Evolutionary conservation across 345 rosid species (phyloP).

Genomic region (Acer negundo): DNA sequence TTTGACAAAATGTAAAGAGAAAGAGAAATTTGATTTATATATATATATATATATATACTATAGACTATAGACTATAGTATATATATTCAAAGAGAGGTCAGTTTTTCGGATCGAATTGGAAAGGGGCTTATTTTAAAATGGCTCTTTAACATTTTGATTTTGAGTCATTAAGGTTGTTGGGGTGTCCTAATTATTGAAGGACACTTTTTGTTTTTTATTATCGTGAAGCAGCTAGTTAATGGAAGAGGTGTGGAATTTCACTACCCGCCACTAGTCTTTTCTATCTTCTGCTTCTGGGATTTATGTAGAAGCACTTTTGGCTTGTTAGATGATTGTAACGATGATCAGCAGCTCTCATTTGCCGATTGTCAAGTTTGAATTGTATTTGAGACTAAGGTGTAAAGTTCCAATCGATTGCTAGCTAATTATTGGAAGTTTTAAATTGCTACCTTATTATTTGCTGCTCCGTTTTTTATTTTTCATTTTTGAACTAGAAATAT

Average conservation of each 20-base stretch:
- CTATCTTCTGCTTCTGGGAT: neutral
- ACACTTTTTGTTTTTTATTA: neutral
- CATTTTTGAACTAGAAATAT: neutral
- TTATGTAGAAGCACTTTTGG: constrained; percentile 5
- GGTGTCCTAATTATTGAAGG: constrained; percentile 8
- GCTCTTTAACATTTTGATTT: constrained; percentile 35
- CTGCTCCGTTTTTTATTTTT: no score
- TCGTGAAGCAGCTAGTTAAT: constrained; percentile 15
- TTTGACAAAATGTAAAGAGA: no score
- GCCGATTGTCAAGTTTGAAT: constrained; percentile 5
- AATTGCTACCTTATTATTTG: neutral
- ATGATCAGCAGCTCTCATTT: constrained; percentile 14
- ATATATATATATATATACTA: no score
- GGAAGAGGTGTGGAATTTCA: constrained; percentile 56
- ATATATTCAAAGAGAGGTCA: neutral
- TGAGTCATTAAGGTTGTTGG: constrained; percentile 16
- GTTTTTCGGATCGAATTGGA: constrained; percentile 20
- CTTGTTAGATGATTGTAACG: constrained; percentile 8
- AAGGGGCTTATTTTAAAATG: constrained; percentile 41
- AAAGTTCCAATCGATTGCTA: constrained; percentile 2
- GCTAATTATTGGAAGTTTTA: neutral
- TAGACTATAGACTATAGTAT: neutral
- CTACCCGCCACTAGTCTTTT: constrained; percentile 45
- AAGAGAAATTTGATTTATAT: no score
- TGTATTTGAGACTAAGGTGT: constrained; percentile 17